A percentile compares a stretch with the other conserved stretches of the same genome.
phyloP scores from a whole-genome alignment of 768 basidiomycete genomes.

The Cystofilobasidium ferigula region DNA sequence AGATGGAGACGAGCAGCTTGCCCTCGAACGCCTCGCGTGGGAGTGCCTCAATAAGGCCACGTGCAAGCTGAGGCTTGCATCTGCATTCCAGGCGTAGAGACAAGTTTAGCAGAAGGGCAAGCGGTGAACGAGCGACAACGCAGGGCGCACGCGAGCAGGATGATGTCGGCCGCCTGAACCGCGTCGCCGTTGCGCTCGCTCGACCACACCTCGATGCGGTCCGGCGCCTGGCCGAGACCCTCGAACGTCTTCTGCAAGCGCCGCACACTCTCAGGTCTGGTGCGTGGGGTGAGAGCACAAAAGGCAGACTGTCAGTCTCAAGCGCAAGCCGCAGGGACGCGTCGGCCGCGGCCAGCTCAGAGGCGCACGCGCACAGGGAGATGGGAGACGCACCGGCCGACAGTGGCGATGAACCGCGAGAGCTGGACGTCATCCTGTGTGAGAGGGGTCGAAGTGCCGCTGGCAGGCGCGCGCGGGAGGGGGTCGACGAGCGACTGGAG shows the following conservation, averaged over 20 bases:
- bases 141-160: constrained; percentile 66
- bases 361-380: background rate
- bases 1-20: constrained; percentile 90
- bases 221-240: constrained; percentile 44
- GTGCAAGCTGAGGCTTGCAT: constrained; percentile 86
- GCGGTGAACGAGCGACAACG: background rate
- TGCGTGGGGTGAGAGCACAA: background rate
- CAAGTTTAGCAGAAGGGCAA: background rate
- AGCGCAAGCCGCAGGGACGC: background rate
- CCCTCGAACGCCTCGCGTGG: constrained; percentile 63
- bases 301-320: background rate
- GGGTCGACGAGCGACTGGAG: constrained; percentile 21
- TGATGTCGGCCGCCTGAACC: constrained; percentile 63
- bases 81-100: constrained; percentile 40
- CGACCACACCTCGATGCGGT: constrained; percentile 59
- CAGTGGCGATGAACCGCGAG: constrained; percentile 65
- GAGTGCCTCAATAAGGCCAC: constrained; percentile 53
- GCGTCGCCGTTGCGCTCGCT: constrained; percentile 54
- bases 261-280: constrained; percentile 22
- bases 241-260: constrained; percentile 46
- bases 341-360: background rate
- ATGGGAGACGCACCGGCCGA: constrained; percentile 40
- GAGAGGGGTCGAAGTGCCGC: constrained; percentile 16
- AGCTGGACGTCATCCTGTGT: constrained; percentile 3
- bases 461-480: constrained; percentile 2